Percentiles rank a stretch among this genome's conserved stretches.
These are phyloP conservation scores for Colletotrichum scovillei DNA, from an alignment of 2,329 filamentous ascomycete genomes.

Conservation along the genomic window DNA sequence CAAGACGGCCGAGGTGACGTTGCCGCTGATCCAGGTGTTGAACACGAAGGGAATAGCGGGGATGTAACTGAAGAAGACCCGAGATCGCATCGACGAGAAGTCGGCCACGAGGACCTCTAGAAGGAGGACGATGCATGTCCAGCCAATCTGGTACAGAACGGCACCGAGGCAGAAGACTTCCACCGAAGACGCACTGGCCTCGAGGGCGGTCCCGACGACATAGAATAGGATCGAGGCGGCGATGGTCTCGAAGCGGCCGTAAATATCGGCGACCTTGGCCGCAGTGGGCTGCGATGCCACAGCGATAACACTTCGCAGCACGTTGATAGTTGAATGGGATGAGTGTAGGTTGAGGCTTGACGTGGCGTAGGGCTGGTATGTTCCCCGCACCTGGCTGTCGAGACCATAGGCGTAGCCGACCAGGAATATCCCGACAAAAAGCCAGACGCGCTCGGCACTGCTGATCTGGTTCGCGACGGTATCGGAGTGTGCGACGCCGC, in stretches of 20 bases:
- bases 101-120: conserved; percentile 72
- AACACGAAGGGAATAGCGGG: conserved; percentile 68
- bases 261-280: conserved; percentile 72
- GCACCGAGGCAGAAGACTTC: conserved; percentile 64
- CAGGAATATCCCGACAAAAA: conserved; percentile 69
- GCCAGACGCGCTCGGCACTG: conserved; percentile 55
- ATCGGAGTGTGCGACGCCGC: conserved; percentile 64
- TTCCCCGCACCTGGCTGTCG: conserved; percentile 62
- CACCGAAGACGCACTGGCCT: conserved; percentile 60
- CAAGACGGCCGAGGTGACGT: conserved; percentile 64
- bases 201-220: conserved; percentile 63
- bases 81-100: conserved; percentile 67
- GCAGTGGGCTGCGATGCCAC: conserved; percentile 68
- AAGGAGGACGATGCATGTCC: conserved; percentile 66
- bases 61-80: conserved; percentile 72
- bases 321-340: conserved; percentile 67
- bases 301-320: conserved; percentile 68
- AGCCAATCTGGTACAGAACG: conserved; percentile 69
- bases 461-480: conserved; percentile 59
- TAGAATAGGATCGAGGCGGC: conserved; percentile 67
- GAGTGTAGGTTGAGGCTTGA: conserved; percentile 63
- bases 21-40: conserved; percentile 73
- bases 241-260: conserved; percentile 70
- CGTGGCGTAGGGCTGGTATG: conserved; percentile 67
- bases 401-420: conserved; percentile 71